Evolutionary conservation across 805 yeast genomes (phyloP).

Genomic region (Yamadazyma nakazawae): DNA sequence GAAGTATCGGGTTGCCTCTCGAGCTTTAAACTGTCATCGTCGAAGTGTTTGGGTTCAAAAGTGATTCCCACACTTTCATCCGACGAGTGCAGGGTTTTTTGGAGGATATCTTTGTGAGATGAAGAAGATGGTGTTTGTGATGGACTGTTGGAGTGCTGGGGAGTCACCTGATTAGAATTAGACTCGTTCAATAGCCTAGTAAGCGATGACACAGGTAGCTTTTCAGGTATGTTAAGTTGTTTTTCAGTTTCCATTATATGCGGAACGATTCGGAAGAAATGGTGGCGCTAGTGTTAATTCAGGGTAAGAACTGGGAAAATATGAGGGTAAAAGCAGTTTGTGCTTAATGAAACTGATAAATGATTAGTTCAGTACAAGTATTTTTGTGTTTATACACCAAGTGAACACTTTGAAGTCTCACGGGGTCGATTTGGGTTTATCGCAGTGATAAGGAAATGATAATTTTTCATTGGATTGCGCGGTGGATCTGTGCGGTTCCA

Average conservation of each 20-base stretch:
- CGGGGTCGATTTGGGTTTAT: background rate
- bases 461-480: constrained; percentile 7
- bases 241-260: constrained; percentile 2
- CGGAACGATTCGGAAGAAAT: background rate
- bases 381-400: background rate
- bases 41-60: constrained; percentile 8
- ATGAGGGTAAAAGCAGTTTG: background rate
- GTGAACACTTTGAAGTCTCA: background rate
- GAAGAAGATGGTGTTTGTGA: constrained; percentile 8
- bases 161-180: constrained; percentile 19
- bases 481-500: background rate
- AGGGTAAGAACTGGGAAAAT: background rate
- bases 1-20: background rate
- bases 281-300: background rate
- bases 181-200: constrained; percentile 38
- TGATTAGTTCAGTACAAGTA: background rate
- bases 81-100: constrained; percentile 11
- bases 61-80: constrained; percentile 12
- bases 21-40: background rate
- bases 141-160: constrained; percentile 14
- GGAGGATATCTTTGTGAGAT: constrained; percentile 6
- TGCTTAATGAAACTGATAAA: background rate
- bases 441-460: constrained; percentile 6
- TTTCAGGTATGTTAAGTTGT: constrained; percentile 7
- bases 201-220: constrained; percentile 31